A percentile compares a stretch with the other conserved stretches of the same genome.
Conservation (phyloP, 2,329 filamentous ascomycete genomes). For the Apiospora rasikravindrae region DNA sequence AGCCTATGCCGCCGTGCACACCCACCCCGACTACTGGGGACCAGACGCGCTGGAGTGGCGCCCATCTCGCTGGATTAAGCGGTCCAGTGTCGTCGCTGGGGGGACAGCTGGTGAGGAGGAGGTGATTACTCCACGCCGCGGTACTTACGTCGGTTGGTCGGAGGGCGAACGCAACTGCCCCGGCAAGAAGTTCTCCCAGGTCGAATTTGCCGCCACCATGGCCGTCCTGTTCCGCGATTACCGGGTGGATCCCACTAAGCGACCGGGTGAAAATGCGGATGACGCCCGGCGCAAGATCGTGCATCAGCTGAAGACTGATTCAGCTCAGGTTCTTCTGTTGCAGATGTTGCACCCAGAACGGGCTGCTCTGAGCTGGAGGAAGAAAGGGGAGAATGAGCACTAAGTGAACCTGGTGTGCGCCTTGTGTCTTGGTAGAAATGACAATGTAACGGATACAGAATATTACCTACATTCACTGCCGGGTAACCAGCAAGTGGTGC, state of each 20-base stretch:
- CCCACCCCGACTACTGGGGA: constrained; percentile 36
- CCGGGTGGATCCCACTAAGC: constrained; percentile 17
- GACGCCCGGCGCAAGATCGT: constrained; percentile 1
- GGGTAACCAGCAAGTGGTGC: too few relatives aligned
- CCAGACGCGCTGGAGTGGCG: constrained; percentile 31
- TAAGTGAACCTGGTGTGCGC: too few relatives aligned
- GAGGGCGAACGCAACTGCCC: constrained; percentile 38
- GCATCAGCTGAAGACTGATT: constrained; percentile 19
- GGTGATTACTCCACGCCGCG: constrained; percentile 24
- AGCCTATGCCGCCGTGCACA: constrained; percentile 32
- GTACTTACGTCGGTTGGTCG: constrained; percentile 36
- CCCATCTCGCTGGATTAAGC: constrained; percentile 34
- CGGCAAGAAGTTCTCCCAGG: constrained; percentile 40
- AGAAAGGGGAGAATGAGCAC: background rate
- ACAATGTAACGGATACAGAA: too few relatives aligned
- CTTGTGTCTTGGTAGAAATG: too few relatives aligned
- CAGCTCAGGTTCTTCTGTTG: constrained; percentile 18
- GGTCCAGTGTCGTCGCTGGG: background rate
- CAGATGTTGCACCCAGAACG: constrained; percentile 26
- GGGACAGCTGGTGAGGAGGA: constrained; percentile 9
- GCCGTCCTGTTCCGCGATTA: constrained; percentile 30
- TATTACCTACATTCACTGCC: too few relatives aligned
- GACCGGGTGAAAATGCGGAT: background rate
- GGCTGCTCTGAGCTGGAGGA: constrained; percentile 20
- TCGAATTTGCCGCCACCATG: constrained; percentile 40